phyloP scores from a whole-genome alignment of 208 protist genomes.

The Crithidia sp. region DNA sequence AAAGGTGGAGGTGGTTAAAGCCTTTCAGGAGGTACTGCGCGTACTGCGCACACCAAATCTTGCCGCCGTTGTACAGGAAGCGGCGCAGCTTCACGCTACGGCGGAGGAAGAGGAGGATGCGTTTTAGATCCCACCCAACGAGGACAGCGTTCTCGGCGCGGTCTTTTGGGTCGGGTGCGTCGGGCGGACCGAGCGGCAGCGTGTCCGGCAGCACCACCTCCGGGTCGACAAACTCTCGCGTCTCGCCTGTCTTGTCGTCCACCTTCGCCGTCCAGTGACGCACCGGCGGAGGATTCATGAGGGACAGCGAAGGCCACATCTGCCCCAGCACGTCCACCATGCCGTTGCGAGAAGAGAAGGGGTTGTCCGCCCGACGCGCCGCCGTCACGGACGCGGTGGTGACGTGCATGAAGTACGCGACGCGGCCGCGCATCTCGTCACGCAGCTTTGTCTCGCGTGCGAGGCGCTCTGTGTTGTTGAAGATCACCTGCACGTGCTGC shows the following conservation, averaged over 20 bases:
- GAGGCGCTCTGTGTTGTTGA: slow-evolving; percentile 73
- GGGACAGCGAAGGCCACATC: slow-evolving; percentile 69
- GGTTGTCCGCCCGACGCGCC: slow-evolving; percentile 87
- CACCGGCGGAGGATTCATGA: slow-evolving; percentile 58
- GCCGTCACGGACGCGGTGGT: slow-evolving; percentile 78
- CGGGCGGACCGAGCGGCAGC: slow-evolving; percentile 49
- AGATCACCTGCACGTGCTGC: slow-evolving; percentile 80
- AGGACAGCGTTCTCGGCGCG: slow-evolving; percentile 69
- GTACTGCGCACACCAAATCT: slow-evolving; percentile 93
- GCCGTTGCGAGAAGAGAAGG: slow-evolving; percentile 83
- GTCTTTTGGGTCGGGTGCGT: slow-evolving; percentile 38
- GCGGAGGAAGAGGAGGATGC: slow-evolving; percentile 82
- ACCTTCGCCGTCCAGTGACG: slow-evolving; percentile 39
- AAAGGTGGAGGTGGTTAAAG: slow-evolving; percentile 83
- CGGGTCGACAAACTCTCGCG: slow-evolving; percentile 63
- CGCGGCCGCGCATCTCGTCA: slow-evolving; percentile 47
- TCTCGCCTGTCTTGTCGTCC: slow-evolving; percentile 37
- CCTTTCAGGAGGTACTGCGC: slow-evolving; percentile 92
- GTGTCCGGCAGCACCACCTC: slow-evolving; percentile 65
- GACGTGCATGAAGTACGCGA: slow-evolving; percentile 75
- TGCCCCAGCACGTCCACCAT: slow-evolving; percentile 76
- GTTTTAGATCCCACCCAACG: slow-evolving; percentile 88
- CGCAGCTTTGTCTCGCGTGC: slow-evolving; percentile 58
- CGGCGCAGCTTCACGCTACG: slow-evolving; percentile 55
- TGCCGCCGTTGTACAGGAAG: slow-evolving; percentile 81